These are phyloP conservation scores for Grigorovia humatica DNA, from an alignment of 805 yeast genomes.

Conservation along the genomic window DNA sequence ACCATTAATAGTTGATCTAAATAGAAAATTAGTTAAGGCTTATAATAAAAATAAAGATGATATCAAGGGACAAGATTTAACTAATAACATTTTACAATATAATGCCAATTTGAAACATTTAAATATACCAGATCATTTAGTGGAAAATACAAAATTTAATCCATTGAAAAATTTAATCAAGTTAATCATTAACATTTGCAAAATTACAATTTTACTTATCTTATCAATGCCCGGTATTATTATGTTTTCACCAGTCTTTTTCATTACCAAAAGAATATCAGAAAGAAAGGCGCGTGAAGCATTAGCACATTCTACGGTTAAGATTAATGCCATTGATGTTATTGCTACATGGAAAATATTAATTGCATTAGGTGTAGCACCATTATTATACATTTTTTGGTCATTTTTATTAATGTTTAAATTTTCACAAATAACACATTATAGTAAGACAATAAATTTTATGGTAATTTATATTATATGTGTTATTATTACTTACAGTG, in stretches of 20 bases:
- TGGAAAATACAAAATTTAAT: slow-evolving; percentile 45
- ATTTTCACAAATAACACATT: slow-evolving; percentile 16
- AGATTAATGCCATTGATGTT: slow-evolving; percentile 86
- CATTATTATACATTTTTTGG: slow-evolving; percentile 71
- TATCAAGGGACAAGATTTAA: slow-evolving; percentile 52
- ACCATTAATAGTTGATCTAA: slow-evolving; percentile 81
- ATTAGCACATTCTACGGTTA: slow-evolving; percentile 76
- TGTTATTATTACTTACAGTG: slow-evolving; percentile 74
- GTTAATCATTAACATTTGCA: slow-evolving; percentile 45
- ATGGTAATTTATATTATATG: slow-evolving; percentile 52
- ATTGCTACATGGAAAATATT: slow-evolving; percentile 95
- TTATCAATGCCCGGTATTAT: slow-evolving; percentile 83
- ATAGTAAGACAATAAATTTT: slow-evolving; percentile 32
- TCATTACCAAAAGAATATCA: slow-evolving; percentile 67
- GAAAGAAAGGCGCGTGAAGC: slow-evolving; percentile 66
- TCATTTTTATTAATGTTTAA: slow-evolving; percentile 45
- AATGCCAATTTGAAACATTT: slow-evolving; percentile 63
- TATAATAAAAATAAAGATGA: slow-evolving; percentile 64
- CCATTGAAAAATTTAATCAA: slow-evolving; percentile 40
- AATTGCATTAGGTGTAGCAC: slow-evolving; percentile 82
- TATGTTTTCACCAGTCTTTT: slow-evolving; percentile 79
- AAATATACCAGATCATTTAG: slow-evolving; percentile 42
- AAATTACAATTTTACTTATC: slow-evolving; percentile 44
- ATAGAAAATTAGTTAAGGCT: slow-evolving; percentile 75
- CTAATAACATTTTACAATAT: slow-evolving; percentile 55